phyloP scores from a whole-genome alignment of 306 rosid species.

The Chamaecrista fasciculata region DNA sequence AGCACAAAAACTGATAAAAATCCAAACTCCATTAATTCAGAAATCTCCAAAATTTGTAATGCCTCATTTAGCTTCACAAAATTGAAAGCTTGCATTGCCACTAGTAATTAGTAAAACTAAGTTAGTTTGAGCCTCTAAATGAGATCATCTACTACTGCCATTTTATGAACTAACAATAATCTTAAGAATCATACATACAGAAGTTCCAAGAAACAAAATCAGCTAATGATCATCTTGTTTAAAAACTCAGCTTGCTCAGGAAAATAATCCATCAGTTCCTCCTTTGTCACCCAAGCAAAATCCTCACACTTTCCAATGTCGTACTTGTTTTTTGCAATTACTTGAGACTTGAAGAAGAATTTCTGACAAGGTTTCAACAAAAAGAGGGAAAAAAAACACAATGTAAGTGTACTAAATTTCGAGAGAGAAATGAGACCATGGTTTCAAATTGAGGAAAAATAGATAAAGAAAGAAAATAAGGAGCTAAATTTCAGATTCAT shows the following conservation, averaged over 20 bases:
- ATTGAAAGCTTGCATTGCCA: conserved; percentile 3
- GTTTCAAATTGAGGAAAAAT: not conserved
- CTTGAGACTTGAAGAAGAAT: conserved; percentile 91
- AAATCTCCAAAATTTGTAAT: conserved; percentile 17
- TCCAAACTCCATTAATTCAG: conserved; percentile 8
- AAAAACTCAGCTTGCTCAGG: conserved; percentile 77
- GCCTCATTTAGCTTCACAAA: conserved; percentile 10
- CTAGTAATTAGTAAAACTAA: not conserved
- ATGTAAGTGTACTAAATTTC: conserved; percentile 21
- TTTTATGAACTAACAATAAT: conserved; percentile 10
- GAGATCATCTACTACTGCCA: not conserved
- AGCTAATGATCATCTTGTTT: conserved; percentile 82
- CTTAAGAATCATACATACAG: conserved; percentile 6
- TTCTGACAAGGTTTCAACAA: conserved; percentile 43
- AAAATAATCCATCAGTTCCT: conserved; percentile 74
- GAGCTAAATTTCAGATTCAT: conserved; percentile 10
- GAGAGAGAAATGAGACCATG: not conserved
- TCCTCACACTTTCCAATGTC: conserved; percentile 60
- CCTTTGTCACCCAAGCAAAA: conserved; percentile 92
- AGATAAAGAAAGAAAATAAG: not conserved
- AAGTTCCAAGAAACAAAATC: conserved; percentile 23
- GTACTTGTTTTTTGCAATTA: conserved; percentile 67
- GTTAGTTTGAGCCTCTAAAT: conserved; percentile 19
- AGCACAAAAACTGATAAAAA: not conserved
- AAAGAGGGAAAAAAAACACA: conserved; percentile 2